These are phyloP conservation scores for Irpex sp. DNA, from an alignment of 1,284 basidiomycete species.

Conservation along the genomic window DNA sequence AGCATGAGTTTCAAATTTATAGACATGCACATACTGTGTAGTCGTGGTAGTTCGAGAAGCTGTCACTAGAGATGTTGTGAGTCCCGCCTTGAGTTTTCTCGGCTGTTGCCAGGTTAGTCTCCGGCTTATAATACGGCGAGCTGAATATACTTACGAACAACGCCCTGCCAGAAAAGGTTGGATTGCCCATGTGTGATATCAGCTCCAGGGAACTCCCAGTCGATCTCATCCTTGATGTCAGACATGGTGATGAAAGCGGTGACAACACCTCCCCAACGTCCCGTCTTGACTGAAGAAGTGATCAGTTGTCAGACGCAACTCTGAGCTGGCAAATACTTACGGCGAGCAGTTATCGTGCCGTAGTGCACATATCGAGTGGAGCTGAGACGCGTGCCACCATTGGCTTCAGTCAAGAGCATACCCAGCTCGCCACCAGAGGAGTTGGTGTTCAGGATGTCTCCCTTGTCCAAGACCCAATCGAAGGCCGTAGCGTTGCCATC, in stretches of 20 bases:
- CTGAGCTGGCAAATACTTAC: constrained; percentile 36
- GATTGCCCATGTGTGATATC: constrained; percentile 64
- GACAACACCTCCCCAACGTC: constrained; percentile 72
- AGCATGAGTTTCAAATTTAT: neutral
- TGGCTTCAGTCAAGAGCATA: constrained; percentile 60
- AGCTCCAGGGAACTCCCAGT: constrained; percentile 77
- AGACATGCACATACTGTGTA: constrained; percentile 52
- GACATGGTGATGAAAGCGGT: constrained; percentile 86
- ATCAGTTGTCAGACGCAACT: neutral
- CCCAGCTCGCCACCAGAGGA: constrained; percentile 59
- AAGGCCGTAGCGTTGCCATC: constrained; percentile 72
- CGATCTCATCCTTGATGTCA: constrained; percentile 82
- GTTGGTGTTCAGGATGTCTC: constrained; percentile 60
- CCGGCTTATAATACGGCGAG: neutral
- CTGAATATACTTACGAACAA: constrained; percentile 52
- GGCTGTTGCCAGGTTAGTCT: constrained; percentile 23
- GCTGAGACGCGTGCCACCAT: constrained; percentile 73
- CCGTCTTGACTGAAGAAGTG: constrained; percentile 52
- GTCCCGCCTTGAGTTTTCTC: constrained; percentile 42
- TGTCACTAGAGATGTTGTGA: constrained; percentile 51
- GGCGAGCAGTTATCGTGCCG: constrained; percentile 66
- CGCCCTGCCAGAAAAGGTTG: constrained; percentile 78
- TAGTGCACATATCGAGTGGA: constrained; percentile 82
- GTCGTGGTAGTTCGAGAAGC: constrained; percentile 69
- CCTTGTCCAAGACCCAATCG: constrained; percentile 71